Conservation (phyloP, 148 eudicot genomes). For the Rhododendron ovatum region DNA sequence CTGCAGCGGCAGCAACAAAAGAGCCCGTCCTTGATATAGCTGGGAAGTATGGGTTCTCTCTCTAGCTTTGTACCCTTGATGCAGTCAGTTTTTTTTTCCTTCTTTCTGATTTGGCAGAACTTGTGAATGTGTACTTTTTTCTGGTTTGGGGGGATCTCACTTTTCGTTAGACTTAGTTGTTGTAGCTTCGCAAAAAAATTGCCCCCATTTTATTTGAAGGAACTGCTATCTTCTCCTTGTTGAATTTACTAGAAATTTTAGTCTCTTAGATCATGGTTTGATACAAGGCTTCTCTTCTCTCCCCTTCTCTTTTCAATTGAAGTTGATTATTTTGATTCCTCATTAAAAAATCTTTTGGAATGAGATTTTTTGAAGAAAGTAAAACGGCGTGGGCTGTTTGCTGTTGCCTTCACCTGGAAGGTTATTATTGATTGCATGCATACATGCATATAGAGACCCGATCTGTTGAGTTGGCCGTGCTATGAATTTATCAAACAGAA, state of each 20-base stretch:
- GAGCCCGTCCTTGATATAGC: conserved; percentile 58
- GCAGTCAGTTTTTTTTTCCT: neutral
- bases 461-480: neutral
- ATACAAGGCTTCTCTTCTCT: neutral
- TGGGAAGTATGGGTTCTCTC: neutral
- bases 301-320: neutral
- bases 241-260: conserved; percentile 2
- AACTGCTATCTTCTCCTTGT: neutral
- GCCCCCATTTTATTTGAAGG: conserved; percentile 8
- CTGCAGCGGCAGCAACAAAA: conserved; percentile 84
- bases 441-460: neutral
- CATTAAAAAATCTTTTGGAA: neutral
- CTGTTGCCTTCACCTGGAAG: neutral
- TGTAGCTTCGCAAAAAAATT: neutral
- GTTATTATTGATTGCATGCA: neutral
- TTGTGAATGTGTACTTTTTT: conserved; percentile 10
- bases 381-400: neutral
- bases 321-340: neutral
- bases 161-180: conserved; percentile 1
- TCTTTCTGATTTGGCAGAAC: neutral
- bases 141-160: conserved; percentile 8
- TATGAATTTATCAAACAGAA: no score
- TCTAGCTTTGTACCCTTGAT: neutral
- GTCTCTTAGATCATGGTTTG: neutral
- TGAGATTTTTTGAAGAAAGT: neutral